A percentile compares a stretch with the other conserved stretches of the same genome.
These are phyloP conservation scores for Fusarium luffae DNA, from an alignment of 2,329 filamentous ascomycete species.

Conservation along the genomic window DNA sequence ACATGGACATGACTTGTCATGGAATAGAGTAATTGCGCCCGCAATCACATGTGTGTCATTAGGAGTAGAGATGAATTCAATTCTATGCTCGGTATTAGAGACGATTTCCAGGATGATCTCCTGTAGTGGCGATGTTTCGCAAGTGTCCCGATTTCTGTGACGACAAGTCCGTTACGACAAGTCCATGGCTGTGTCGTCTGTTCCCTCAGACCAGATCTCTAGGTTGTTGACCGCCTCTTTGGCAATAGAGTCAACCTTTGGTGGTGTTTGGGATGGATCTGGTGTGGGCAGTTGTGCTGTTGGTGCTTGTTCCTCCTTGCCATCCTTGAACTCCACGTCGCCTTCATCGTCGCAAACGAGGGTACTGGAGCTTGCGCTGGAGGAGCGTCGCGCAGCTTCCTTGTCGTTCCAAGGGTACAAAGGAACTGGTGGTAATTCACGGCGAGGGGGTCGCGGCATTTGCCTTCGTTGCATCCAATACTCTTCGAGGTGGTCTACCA, in stretches of 20 bases:
- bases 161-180: constrained; percentile 1
- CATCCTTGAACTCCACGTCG: neutral
- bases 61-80: constrained; percentile 5
- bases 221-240: neutral
- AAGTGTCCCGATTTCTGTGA: constrained; percentile 1
- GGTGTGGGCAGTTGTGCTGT: neutral
- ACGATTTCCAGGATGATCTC: neutral
- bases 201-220: neutral
- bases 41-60: constrained; percentile 13
- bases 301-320: neutral
- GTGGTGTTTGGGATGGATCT: neutral
- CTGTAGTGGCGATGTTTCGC: neutral
- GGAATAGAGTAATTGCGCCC: constrained; percentile 3
- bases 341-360: neutral
- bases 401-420: constrained; percentile 4
- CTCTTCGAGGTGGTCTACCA: constrained; percentile 1
- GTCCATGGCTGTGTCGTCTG: neutral
- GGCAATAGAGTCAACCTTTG: neutral
- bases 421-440: constrained; percentile 8
- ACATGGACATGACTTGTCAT: constrained; percentile 5
- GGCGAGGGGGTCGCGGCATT: neutral
- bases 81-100: constrained; percentile 13
- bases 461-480: neutral
- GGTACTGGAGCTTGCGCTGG: neutral
- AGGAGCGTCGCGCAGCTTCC: neutral